These are phyloP conservation scores for Funneliformis geosporum DNA, from an alignment of 192 early-diverging fungal species.

Conservation along the genomic window DNA sequence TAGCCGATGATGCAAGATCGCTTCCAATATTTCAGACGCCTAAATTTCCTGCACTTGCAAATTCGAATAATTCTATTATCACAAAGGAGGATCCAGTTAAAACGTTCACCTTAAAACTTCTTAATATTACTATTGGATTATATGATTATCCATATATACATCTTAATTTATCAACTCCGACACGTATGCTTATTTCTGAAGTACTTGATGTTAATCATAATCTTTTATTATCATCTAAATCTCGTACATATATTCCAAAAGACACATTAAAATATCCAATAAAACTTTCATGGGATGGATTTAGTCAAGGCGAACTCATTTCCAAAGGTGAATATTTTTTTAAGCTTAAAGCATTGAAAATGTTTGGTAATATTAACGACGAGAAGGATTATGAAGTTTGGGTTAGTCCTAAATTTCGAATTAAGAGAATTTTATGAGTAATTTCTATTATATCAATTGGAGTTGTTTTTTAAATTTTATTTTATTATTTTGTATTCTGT, in stretches of 20 bases:
- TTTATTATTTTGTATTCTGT: no score
- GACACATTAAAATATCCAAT: background rate
- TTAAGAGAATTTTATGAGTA: background rate
- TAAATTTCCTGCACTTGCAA: background rate
- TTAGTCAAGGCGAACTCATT: background rate
- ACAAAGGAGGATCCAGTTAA: background rate
- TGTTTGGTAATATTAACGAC: slow-evolving; percentile 31
- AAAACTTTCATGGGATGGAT: no score
- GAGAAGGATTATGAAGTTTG: slow-evolving; percentile 38
- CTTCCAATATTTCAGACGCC: background rate
- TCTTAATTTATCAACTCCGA: background rate
- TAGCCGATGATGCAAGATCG: background rate
- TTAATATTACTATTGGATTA: background rate
- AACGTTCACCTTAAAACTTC: background rate
- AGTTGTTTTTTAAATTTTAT: no score
- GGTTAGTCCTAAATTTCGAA: slow-evolving; percentile 33
- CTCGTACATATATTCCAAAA: background rate
- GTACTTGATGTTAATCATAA: background rate
- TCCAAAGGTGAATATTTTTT: slow-evolving; percentile 33
- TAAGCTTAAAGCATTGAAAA: slow-evolving; percentile 32
- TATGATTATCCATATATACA: background rate
- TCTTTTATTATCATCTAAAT: background rate
- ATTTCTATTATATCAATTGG: background rate
- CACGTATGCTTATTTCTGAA: background rate
- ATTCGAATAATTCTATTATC: background rate